phyloP scores from a whole-genome alignment of 108 stramenopile species.

The Nannochloropsis salina region DNA sequence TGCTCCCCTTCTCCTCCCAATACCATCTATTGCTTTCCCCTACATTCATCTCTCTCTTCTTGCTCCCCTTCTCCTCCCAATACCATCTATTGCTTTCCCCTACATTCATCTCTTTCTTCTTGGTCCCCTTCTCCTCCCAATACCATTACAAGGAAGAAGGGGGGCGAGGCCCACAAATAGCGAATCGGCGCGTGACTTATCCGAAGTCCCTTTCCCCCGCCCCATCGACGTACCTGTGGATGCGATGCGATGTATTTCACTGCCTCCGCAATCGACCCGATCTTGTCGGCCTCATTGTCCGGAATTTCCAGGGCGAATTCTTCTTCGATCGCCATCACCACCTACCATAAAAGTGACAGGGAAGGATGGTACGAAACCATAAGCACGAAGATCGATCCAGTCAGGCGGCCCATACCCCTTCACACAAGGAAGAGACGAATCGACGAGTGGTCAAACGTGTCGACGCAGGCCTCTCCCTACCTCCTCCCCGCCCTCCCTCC shows the following conservation, averaged over 20 bases:
- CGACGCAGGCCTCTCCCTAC: too few relatives aligned
- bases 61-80: background rate
- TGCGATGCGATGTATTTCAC: conserved; percentile 79
- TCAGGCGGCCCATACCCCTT: too few relatives aligned
- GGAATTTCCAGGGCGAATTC: conserved; percentile 99
- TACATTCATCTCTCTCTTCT: background rate
- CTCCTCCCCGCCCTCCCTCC: background rate
- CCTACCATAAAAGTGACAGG: conserved; percentile 52
- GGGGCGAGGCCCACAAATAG: too few relatives aligned
- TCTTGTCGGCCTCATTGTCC: conserved; percentile 99
- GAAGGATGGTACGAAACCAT: background rate
- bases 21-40: background rate
- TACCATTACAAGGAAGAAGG: too few relatives aligned
- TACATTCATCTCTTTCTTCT: background rate
- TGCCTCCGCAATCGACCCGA: conserved; percentile 80
- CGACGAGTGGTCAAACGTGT: too few relatives aligned
- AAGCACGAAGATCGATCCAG: background rate
- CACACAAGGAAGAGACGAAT: too few relatives aligned
- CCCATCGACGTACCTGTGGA: conserved; percentile 23
- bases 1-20: background rate
- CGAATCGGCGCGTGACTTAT: too few relatives aligned
- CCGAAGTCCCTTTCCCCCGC: background rate
- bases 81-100: background rate
- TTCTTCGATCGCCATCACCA: conserved; percentile 99
- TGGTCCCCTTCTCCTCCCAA: background rate